These are phyloP conservation scores for Schizophyllum commune DNA, from an alignment of 1,284 basidiomycete species.

Conservation along the genomic window DNA sequence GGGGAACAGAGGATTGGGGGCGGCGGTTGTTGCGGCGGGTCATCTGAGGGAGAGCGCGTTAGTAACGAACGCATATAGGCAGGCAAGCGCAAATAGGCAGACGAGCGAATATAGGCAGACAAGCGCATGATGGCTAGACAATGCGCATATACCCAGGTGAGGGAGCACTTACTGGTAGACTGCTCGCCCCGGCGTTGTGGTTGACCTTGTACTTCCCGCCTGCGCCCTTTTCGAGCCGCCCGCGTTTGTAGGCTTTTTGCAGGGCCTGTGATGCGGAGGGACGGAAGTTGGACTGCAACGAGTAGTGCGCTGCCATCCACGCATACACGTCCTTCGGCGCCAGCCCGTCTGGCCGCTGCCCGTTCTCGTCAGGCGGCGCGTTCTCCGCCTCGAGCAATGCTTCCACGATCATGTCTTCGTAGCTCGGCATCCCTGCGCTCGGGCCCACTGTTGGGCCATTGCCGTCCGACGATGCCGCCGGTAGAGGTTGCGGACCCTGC, in stretches of 20 bases:
- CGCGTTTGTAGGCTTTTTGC: slow-evolving; percentile 73
- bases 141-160: slow-evolving; percentile 1
- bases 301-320: slow-evolving; percentile 74
- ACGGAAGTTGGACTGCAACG: slow-evolving; percentile 78
- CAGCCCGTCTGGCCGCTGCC: slow-evolving; percentile 50
- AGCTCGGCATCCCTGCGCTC: slow-evolving; percentile 66
- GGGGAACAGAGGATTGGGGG: slow-evolving; percentile 34
- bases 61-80: not conserved
- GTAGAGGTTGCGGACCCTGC: slow-evolving; percentile 14
- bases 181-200: slow-evolving; percentile 70
- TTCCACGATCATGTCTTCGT: slow-evolving; percentile 82
- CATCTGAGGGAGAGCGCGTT: slow-evolving; percentile 33
- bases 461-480: slow-evolving; percentile 21
- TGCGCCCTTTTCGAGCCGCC: slow-evolving; percentile 62
- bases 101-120: too few relatives aligned
- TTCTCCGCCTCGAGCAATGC: slow-evolving; percentile 48
- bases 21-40: slow-evolving; percentile 59
- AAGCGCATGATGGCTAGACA: not conserved
- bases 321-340: slow-evolving; percentile 73
- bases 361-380: slow-evolving; percentile 4
- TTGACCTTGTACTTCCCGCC: slow-evolving; percentile 68
- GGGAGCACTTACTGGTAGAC: slow-evolving; percentile 36
- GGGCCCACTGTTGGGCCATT: not conserved
- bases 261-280: slow-evolving; percentile 78
- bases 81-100: not conserved